Conservation (phyloP, 2,329 filamentous ascomycete species). For the Fusarium sp. region DNA sequence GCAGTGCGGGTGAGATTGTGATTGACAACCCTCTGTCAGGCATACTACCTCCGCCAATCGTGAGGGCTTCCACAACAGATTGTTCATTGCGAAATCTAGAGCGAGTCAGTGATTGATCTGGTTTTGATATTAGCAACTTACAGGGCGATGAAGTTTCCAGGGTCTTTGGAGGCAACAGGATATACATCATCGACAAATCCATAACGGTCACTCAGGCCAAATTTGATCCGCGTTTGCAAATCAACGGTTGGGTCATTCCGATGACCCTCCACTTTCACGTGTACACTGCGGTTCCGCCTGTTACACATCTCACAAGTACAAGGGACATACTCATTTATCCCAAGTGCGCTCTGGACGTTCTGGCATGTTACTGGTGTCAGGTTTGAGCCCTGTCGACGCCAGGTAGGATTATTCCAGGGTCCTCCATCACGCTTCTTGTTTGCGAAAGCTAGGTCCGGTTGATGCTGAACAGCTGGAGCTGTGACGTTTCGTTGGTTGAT, state of each 20-base stretch:
- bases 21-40: constrained; percentile 48
- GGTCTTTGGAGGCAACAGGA: constrained; percentile 25
- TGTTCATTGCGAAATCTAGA: constrained; percentile 48
- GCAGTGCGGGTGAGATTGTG: constrained; percentile 46
- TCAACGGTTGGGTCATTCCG: constrained; percentile 34
- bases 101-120: not conserved
- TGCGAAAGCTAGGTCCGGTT: constrained; percentile 6
- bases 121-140: constrained; percentile 30
- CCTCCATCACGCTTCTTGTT: constrained; percentile 35
- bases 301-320: constrained; percentile 52
- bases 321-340: constrained; percentile 44
- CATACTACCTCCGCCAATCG: constrained; percentile 41
- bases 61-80: constrained; percentile 49
- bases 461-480: constrained; percentile 28
- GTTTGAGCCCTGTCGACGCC: constrained; percentile 34
- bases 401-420: constrained; percentile 33
- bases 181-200: constrained; percentile 52
- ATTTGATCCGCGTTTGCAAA: constrained; percentile 49
- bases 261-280: constrained; percentile 40
- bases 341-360: constrained; percentile 35
- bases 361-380: constrained; percentile 38
- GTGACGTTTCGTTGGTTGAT: constrained; percentile 41
- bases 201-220: constrained; percentile 48
- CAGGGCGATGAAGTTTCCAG: constrained; percentile 49
- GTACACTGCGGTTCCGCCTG: constrained; percentile 52